A percentile compares a stretch with the other conserved stretches of the same genome.
These are phyloP conservation scores for Anisodus acutangulus DNA, from an alignment of 257 asterid species.

Conservation along the genomic window DNA sequence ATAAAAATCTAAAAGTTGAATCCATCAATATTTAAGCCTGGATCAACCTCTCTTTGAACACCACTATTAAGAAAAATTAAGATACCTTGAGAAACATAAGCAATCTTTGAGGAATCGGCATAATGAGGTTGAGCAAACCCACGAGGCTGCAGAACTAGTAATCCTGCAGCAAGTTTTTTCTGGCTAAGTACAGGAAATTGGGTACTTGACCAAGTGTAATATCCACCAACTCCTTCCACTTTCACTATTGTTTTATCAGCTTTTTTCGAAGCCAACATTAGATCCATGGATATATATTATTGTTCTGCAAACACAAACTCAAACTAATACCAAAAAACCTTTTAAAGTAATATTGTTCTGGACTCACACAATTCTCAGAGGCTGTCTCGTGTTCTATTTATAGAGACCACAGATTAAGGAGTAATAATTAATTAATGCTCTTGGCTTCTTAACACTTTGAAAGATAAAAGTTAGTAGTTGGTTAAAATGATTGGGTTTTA, in stretches of 20 bases:
- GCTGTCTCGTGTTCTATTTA: background rate
- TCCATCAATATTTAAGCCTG: too few species aligned
- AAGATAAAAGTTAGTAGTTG: background rate
- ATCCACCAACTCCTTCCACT: constrained; percentile 50
- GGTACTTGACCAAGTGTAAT: constrained; percentile 48
- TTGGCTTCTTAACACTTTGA: background rate
- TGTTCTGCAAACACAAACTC: background rate
- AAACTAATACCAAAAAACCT: background rate
- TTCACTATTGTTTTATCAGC: constrained; percentile 42
- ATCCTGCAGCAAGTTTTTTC: constrained; percentile 51
- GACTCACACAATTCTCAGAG: background rate
- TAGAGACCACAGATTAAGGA: background rate
- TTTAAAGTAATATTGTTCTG: background rate
- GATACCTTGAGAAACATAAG: constrained; percentile 50
- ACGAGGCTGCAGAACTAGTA: constrained; percentile 44
- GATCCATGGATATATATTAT: constrained; percentile 30
- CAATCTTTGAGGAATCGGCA: constrained; percentile 46
- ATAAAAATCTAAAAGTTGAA: too few species aligned
- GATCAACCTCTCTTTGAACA: too few species aligned
- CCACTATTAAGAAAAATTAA: background rate
- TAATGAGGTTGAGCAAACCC: constrained; percentile 62
- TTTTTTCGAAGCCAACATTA: constrained; percentile 39
- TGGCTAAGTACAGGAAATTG: constrained; percentile 33
- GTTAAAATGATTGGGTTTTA: background rate
- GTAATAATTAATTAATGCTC: too few species aligned